Base-by-base conservation (phyloP, 306 rosid genomes). In the Glycine latifolia region DNA sequence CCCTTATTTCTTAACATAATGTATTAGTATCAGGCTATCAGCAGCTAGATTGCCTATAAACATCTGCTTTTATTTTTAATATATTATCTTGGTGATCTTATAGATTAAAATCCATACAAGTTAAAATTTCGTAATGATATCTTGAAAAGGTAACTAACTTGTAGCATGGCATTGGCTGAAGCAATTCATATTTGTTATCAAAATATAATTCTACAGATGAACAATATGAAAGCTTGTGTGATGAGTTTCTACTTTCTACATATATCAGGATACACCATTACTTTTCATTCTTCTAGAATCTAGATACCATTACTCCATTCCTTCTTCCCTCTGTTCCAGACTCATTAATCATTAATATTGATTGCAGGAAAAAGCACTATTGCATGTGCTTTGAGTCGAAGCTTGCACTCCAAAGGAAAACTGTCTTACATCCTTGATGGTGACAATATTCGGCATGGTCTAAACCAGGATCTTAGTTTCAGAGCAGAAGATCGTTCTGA, bases 391-490 rank as follows among this genome's bases (percentile, higher is more conserved):
- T 80, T 95, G 90, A 91, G 98, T 79, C 89, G 84, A 79, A 86
- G 91, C 82, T 81, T 95, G 87, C 97, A 93, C 85, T 54, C 76
- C 73, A 88, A 91, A 87, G 95, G 96, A 85, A 95, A 91, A 81
- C 77, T 95, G 76, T 67, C 90, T 80, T 93, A 93, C 81, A 80
- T 93, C 79, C 99, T 95, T 87, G 99, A 95, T 75, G 99, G 99
- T 68, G 99, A 95, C 86, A 95, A 95, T 79, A 84, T 95, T 68
- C 92, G 99, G 81, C 99, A 95, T 86, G 99, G 99, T 81, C 89
- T 95, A 60, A 93, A 89, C 83, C 81, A 87, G 62, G 99, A 93
- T 88, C 99, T 95, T 79, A 82, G 97, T 91, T 95, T 95, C 74
- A 82, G 83, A 73, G 89, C 94, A 53, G 96, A 90, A 80, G 99